Base-by-base conservation (phyloP, 2,329 filamentous ascomycete species). In the Stemphylium vesicarium region DNA sequence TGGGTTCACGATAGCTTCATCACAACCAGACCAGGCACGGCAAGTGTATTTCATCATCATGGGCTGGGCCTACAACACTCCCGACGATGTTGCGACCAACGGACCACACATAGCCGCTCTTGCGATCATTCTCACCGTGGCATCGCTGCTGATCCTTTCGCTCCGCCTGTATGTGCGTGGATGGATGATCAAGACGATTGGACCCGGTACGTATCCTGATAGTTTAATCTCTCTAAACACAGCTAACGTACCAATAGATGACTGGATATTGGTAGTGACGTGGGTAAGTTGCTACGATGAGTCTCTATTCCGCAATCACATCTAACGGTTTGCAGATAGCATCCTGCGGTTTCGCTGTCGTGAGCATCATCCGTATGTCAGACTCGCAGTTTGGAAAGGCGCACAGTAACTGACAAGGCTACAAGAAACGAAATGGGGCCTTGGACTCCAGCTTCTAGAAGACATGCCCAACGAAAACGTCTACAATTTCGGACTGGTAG, bases 401-500 rank as follows among this genome's bases (percentile, higher is more conserved):
- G 6, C 7, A 36, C n/a, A 16, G 8, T 31, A 35, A 38, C 49
- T 56, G 31, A 59, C n/a, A 4, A 3, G 18, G 5, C 12, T 4
- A 4, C 9, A 10, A 61, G 57, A 59, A 45, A 63, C 55, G 2
- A 61, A 57, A 55, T 59, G 55, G 58, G 55, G 58, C 8, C 57
- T 63, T 31, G 60, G 60, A 16, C 32, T 61, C 5, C 52, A 41
- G 16, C 38, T 47, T 1, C 20, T 58, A 13, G 11, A 50, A 1
- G 60, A 63, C 11, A 63, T 60, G 60, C 57, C 60, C 6, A 3
- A 16, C 1, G 24, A 58, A 4, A 60, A 62, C 2, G 35, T 62
- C n/a, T 58, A 50, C 46, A 60, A 58, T 16, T 62, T 60, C 16
- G 60, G 60, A 22, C 32, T 62, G 36, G 57, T 54, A 53, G 43